A percentile compares a stretch with the other conserved stretches of the same genome.
Evolutionary conservation across 1,284 basidiomycete genomes (phyloP).

Genomic region (Ceratobasidium sp.): DNA sequence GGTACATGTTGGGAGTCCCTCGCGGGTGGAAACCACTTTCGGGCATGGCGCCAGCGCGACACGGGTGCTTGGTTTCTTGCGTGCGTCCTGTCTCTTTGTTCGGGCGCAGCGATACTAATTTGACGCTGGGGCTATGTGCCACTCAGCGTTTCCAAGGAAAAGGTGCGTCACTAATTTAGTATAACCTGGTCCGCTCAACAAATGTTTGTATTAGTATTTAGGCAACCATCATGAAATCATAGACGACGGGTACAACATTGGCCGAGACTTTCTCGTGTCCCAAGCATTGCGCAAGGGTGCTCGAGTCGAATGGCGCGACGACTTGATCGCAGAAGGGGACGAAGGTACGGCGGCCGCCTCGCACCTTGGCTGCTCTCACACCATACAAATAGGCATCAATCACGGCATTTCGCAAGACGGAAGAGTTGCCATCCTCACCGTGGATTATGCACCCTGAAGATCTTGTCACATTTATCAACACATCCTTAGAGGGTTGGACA

Average conservation of each 20-base stretch:
- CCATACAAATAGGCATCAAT: slow-evolving; percentile 67
- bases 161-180: slow-evolving; percentile 55
- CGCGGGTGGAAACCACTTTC: slow-evolving; percentile 62
- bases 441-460: slow-evolving; percentile 52
- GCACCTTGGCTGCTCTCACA: no score
- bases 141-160: slow-evolving; percentile 75
- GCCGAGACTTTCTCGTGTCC: slow-evolving; percentile 76
- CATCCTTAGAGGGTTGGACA: neutral
- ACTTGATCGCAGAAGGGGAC: slow-evolving; percentile 70
- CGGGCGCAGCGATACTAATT: slow-evolving; percentile 20
- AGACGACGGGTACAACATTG: slow-evolving; percentile 79
- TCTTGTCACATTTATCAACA: neutral
- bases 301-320: slow-evolving; percentile 75
- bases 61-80: slow-evolving; percentile 63
- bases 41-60: slow-evolving; percentile 63
- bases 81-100: slow-evolving; percentile 51
- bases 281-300: slow-evolving; percentile 72
- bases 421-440: slow-evolving; percentile 76
- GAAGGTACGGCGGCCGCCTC: slow-evolving; percentile 70
- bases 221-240: slow-evolving; percentile 75
- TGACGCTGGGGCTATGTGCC: neutral
- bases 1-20: slow-evolving; percentile 63
- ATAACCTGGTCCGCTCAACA: neutral
- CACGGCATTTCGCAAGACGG: slow-evolving; percentile 83
- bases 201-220: slow-evolving; percentile 61